Evolutionary conservation across 2,329 filamentous ascomycete genomes (phyloP).

Genomic region (Beauveria pseudobassiana): DNA sequence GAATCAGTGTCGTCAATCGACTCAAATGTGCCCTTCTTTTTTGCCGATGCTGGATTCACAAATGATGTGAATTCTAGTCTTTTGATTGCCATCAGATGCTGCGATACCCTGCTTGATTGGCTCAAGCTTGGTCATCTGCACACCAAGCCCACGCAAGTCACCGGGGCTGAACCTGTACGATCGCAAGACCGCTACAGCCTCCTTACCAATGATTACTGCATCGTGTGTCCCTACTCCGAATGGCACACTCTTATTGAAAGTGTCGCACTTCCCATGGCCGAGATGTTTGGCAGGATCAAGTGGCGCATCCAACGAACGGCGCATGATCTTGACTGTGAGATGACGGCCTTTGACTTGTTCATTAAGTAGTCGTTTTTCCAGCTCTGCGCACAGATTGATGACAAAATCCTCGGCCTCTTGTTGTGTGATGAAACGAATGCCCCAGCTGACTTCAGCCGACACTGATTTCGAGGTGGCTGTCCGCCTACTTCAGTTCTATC

Average conservation of each 20-base stretch:
- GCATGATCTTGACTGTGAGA: slow-evolving; percentile 92
- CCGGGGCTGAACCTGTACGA: slow-evolving; percentile 80
- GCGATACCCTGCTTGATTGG: slow-evolving; percentile 55
- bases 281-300: slow-evolving; percentile 88
- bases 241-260: slow-evolving; percentile 77
- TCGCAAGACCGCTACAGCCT: slow-evolving; percentile 76
- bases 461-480: slow-evolving; percentile 85
- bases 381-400: slow-evolving; percentile 72
- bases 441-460: slow-evolving; percentile 97
- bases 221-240: slow-evolving; percentile 82
- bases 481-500: slow-evolving; percentile 81
- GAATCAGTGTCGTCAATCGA: slow-evolving; percentile 43
- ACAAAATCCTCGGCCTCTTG: slow-evolving; percentile 93
- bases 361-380: slow-evolving; percentile 71
- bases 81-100: slow-evolving; percentile 66
- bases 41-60: slow-evolving; percentile 29
- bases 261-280: slow-evolving; percentile 91
- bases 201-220: slow-evolving; percentile 63
- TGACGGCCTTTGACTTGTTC: slow-evolving; percentile 83
- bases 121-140: slow-evolving; percentile 91
- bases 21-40: slow-evolving; percentile 34
- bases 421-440: slow-evolving; percentile 87
- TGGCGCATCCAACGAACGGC: slow-evolving; percentile 75
- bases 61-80: slow-evolving; percentile 64
- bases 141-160: slow-evolving; percentile 83